Evolutionary conservation across 768 basidiomycete genomes (phyloP).

Genomic region (Lyophyllum atratum): DNA sequence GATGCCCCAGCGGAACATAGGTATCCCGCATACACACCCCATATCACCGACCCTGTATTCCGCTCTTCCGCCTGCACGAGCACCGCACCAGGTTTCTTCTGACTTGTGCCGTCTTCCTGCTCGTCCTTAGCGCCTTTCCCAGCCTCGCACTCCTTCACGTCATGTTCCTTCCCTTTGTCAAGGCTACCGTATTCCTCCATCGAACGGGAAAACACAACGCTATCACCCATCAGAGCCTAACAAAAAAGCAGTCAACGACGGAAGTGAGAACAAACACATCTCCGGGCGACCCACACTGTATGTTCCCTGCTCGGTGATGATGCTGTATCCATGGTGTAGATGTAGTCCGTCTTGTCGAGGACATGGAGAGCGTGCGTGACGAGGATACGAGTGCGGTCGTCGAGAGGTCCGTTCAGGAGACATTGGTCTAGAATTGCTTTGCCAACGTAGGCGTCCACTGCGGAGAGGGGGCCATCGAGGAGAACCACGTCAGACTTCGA

Average conservation of each 20-base stretch:
- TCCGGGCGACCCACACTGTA: slow-evolving; percentile 46
- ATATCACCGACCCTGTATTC: slow-evolving; percentile 51
- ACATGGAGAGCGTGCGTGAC: slow-evolving; percentile 64
- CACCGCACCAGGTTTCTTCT: slow-evolving; percentile 29
- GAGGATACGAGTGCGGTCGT: slow-evolving; percentile 56
- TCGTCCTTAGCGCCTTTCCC: background rate
- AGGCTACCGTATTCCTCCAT: slow-evolving; percentile 57
- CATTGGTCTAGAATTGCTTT: slow-evolving; percentile 66
- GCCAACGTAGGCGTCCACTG: slow-evolving; percentile 78
- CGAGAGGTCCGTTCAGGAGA: slow-evolving; percentile 52
- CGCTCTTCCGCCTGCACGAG: slow-evolving; percentile 62
- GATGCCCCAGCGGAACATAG: slow-evolving; percentile 48
- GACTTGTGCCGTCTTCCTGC: slow-evolving; percentile 17
- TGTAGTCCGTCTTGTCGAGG: slow-evolving; percentile 59
- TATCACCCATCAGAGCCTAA: slow-evolving; percentile 47
- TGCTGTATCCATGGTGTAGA: slow-evolving; percentile 64
- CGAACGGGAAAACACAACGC: slow-evolving; percentile 46
- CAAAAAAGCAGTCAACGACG: background rate
- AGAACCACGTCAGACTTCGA: slow-evolving; percentile 72
- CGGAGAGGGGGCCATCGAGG: slow-evolving; percentile 80
- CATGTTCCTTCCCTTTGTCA: slow-evolving; percentile 31
- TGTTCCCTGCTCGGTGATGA: slow-evolving; percentile 63
- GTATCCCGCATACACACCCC: slow-evolving; percentile 51
- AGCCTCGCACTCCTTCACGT: slow-evolving; percentile 11
- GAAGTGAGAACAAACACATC: too few relatives aligned